Base-by-base conservation (phyloP, 768 basidiomycete species). In the Boletus edulis region DNA sequence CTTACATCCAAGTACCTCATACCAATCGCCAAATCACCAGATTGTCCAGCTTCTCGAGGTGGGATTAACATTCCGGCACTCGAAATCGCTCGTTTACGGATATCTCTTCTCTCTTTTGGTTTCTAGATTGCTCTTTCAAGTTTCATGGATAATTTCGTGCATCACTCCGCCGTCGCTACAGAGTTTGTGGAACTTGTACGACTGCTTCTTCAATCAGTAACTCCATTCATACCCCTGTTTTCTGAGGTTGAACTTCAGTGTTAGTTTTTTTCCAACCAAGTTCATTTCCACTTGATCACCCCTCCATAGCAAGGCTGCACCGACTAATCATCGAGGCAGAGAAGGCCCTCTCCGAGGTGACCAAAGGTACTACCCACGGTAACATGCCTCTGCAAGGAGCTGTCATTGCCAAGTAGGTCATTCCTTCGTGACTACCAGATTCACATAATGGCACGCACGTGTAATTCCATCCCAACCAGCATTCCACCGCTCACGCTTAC, bases 31-130 rank as follows among this genome's bases (percentile, higher is more conserved):
- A 20, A 29, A 34, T 42, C n/a, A 18, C 50, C 27, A 84, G 82
- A 83, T 84, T 48, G 51, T 83, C 32, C 73, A 72, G 35, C 69
- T 83, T 42, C 71, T 83, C 22, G 67, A 76, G 71, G 82, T 81
- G 41, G 67, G 72, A 22, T 68, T 14, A 59, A 13, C 27, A 8
- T 38, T 29, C 11, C 46, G 37, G 14, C 15, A 37, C 17, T 45
- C 37, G 8, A 31, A 18, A n/a, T 15, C 6, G 35, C 7, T 54
- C 11, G 34, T 51, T 22, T 5, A 54, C 3, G 15, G 18, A 35
- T 18, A 17, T 4, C 15, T 2, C 27, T 29, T 15, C 60, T 24
- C 50, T 58, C 17, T 39, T 62, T 42, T 49, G 20, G 15, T 29
- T 18, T 31, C 31, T 24, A 70, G 69, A 62, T 62, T 35, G 69